Conservation (phyloP, 768 basidiomycete genomes). For the Tephrocybe rancida region DNA sequence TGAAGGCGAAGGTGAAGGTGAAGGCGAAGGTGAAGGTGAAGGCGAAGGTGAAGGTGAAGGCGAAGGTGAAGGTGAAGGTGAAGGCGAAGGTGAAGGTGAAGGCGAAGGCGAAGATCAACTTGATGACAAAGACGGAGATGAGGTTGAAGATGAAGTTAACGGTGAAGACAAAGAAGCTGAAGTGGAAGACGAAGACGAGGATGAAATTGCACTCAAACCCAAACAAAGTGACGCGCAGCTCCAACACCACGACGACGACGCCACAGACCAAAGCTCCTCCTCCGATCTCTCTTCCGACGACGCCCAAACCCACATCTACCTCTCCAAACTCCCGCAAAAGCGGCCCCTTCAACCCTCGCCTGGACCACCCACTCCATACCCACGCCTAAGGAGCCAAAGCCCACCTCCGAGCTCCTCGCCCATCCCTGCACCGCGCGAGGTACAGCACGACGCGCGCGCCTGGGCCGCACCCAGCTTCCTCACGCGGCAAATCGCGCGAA, state of each 20-base stretch:
- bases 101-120: background rate
- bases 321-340: too few species aligned
- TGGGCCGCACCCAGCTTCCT: constrained; percentile 24
- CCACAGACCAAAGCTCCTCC: constrained; percentile 6
- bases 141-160: too few species aligned
- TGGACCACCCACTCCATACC: too few species aligned
- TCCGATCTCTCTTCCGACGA: constrained; percentile 15
- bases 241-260: constrained; percentile 20
- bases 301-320: constrained; percentile 10
- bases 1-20: background rate
- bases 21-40: background rate
- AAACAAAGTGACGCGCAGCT: too few species aligned
- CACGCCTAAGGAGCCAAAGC: background rate
- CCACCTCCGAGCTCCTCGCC: background rate
- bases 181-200: background rate
- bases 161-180: background rate
- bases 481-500: background rate
- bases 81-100: background rate
- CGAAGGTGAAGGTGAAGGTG: background rate
- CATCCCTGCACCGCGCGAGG: background rate
- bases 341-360: too few species aligned
- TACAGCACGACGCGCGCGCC: constrained; percentile 19
- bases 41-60: background rate
- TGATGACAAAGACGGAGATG: background rate
- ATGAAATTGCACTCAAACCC: too few species aligned